Conservation (phyloP, 192 early-diverging fungal species). For the Entomortierella lignicola region DNA sequence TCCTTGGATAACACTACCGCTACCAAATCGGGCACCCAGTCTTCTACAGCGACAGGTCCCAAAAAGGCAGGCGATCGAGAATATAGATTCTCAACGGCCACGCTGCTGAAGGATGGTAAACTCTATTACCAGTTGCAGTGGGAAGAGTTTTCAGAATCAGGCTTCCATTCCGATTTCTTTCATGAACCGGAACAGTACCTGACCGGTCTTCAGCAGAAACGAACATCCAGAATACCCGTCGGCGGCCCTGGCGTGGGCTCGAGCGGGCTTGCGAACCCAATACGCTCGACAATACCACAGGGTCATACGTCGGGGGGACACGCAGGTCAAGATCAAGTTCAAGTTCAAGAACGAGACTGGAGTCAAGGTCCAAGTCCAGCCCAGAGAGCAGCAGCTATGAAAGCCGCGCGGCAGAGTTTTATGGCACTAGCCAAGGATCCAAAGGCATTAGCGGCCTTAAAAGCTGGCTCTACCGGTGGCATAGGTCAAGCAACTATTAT, state of each 20-base stretch:
- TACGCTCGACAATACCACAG: conserved; percentile 21
- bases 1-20: not conserved
- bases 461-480: conserved; percentile 55
- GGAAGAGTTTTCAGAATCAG: conserved; percentile 35
- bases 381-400: conserved; percentile 43
- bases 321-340: conserved; percentile 30
- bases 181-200: conserved; percentile 51
- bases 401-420: conserved; percentile 48
- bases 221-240: conserved; percentile 30
- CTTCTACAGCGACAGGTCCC: conserved; percentile 20
- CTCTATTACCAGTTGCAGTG: conserved; percentile 56
- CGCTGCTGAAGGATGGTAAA: conserved; percentile 57
- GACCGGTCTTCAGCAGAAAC: conserved; percentile 53
- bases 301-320: conserved; percentile 14
- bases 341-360: conserved; percentile 16
- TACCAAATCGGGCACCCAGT: not conserved
- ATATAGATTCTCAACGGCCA: conserved; percentile 52
- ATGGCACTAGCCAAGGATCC: conserved; percentile 53
- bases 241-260: conserved; percentile 24
- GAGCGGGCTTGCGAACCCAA: conserved; percentile 3
- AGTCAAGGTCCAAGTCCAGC: conserved; percentile 40
- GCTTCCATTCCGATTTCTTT: conserved; percentile 49
- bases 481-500: conserved; percentile 57
- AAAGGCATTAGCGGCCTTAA: conserved; percentile 53
- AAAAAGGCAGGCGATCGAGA: conserved; percentile 44